Conservation (phyloP, 257 asterid genomes). For the Pogostemon cablin region DNA sequence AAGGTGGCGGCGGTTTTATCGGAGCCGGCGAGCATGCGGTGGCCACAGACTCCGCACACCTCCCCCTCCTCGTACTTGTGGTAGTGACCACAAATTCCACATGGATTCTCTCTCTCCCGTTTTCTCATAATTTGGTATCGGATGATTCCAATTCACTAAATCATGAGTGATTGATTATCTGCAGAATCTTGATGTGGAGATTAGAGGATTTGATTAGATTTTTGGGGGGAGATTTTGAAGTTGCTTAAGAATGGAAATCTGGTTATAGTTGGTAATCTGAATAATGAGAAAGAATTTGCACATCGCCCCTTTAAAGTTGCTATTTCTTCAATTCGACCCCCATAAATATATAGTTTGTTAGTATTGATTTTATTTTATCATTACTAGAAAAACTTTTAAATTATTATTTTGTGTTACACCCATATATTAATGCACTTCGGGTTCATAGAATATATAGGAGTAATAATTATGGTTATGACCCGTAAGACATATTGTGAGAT, state of each 20-base stretch:
- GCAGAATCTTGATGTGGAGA: constrained; percentile 18
- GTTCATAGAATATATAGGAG: no score
- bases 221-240: constrained; percentile 22
- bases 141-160: background rate
- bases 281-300: background rate
- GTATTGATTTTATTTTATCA: no score
- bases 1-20: background rate
- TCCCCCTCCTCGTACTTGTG: constrained; percentile 3
- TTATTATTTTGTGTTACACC: no score
- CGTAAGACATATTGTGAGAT: no score
- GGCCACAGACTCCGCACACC: background rate
- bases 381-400: no score
- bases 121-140: constrained; percentile 12
- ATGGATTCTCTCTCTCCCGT: background rate
- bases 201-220: constrained; percentile 4
- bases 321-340: background rate
- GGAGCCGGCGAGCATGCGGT: background rate
- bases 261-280: constrained; percentile 5
- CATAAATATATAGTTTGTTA: background rate
- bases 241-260: constrained; percentile 5
- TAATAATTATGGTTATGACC: no score
- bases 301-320: background rate
- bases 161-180: background rate
- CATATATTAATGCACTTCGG: no score
- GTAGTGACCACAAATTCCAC: background rate